Conservation (phyloP, 192 early-diverging fungal species). For the Coemansia sp. region DNA sequence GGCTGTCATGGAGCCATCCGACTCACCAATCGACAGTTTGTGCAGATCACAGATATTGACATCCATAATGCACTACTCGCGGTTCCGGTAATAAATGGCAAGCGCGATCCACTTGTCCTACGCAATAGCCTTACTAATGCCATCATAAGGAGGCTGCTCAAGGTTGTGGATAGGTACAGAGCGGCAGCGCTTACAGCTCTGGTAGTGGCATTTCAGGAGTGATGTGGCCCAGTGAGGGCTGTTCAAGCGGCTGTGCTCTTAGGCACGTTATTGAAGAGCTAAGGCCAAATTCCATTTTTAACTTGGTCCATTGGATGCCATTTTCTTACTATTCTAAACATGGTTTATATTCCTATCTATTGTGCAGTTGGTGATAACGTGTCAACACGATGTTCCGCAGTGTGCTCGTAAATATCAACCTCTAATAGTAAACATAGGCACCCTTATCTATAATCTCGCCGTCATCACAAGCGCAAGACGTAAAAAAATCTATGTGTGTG, state of each 20-base stretch:
- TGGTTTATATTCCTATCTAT: not conserved
- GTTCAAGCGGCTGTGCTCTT: not conserved
- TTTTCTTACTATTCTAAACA: not conserved
- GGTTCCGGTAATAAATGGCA: not conserved
- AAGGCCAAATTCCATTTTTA: not conserved
- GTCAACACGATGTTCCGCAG: too few relatives aligned
- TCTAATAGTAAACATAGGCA: too few relatives aligned
- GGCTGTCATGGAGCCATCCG: not conserved
- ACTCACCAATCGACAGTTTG: not conserved
- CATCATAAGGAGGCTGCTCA: not conserved
- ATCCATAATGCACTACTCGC: not conserved
- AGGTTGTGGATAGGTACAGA: not conserved
- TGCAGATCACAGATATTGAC: not conserved
- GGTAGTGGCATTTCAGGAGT: not conserved
- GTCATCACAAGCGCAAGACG: not conserved
- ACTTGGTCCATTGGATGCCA: not conserved
- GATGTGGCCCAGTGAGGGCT: not conserved
- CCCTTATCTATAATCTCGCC: not conserved
- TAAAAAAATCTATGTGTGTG: not conserved
- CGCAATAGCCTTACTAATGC: not conserved
- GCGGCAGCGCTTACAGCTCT: not conserved
- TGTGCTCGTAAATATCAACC: too few relatives aligned
- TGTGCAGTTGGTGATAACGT: too few relatives aligned
- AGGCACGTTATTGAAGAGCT: not conserved
- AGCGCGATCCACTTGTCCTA: not conserved